Evolutionary conservation across 768 basidiomycete genomes (phyloP).

Genomic region (Tulasnella sp.): DNA sequence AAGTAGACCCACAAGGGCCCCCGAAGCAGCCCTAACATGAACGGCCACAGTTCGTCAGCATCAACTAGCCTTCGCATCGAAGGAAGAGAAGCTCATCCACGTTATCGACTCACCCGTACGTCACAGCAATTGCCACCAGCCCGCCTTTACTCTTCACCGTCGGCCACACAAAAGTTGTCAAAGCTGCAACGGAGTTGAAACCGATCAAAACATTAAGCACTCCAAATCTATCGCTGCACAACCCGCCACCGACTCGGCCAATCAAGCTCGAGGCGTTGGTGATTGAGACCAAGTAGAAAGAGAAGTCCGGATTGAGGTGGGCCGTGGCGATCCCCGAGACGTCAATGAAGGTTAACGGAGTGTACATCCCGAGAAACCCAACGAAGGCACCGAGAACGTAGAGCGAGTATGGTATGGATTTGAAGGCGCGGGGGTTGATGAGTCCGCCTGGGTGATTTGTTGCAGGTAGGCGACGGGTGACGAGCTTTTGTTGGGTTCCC

Average conservation of each 20-base stretch:
- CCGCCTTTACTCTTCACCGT: slow-evolving; percentile 17
- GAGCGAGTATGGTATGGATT: slow-evolving; percentile 33
- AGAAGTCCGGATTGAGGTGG: slow-evolving; percentile 20
- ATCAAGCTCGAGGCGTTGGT: slow-evolving; percentile 36
- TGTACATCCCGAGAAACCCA: slow-evolving; percentile 35
- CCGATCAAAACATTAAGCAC: slow-evolving; percentile 34
- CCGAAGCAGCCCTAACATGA: slow-evolving; percentile 25
- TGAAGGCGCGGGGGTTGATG: slow-evolving; percentile 32
- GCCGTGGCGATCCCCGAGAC: not conserved
- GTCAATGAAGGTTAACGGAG: slow-evolving; percentile 35
- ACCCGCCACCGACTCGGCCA: slow-evolving; percentile 35
- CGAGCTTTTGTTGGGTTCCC: slow-evolving; percentile 29
- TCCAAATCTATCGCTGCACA: slow-evolving; percentile 34
- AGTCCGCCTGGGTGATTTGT: slow-evolving; percentile 29
- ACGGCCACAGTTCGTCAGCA: not conserved
- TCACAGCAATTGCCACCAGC: slow-evolving; percentile 10
- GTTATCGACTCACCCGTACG: slow-evolving; percentile 26
- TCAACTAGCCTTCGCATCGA: not conserved
- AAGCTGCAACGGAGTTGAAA: slow-evolving; percentile 33
- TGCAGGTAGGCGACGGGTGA: slow-evolving; percentile 30
- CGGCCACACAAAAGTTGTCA: slow-evolving; percentile 37
- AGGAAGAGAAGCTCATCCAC: not conserved
- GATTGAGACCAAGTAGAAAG: slow-evolving; percentile 34
- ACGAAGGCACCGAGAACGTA: slow-evolving; percentile 33
- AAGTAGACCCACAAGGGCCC: slow-evolving; percentile 30